Base-by-base conservation (phyloP, 1,284 basidiomycete genomes). In the Ceratobasidium sp. region DNA sequence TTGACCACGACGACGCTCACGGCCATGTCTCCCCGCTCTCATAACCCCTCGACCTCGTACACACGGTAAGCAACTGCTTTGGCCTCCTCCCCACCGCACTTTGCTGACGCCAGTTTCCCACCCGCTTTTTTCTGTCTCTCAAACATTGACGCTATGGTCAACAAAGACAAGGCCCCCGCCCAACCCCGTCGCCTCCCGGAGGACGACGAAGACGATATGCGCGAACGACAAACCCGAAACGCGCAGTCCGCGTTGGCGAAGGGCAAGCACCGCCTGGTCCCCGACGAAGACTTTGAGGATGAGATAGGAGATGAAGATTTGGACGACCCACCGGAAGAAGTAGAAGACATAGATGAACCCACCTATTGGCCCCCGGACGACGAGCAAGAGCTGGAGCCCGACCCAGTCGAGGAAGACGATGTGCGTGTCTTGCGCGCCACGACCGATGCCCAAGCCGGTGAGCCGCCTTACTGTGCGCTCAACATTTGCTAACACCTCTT, bases 101-200 rank as follows among this genome's bases (percentile, higher is more conserved):
- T 28, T 9, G 28, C 61, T 63, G 26, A 63, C 61, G 18, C 39
- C 28, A 13, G n/a, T n/a, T 20, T n/a, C 28, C 61, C 10, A 15
- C 33, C 61, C 61, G 4, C 33, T 40, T 63, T 63, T 63, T 63
- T 63, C 39, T 40, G 61, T 63, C 61, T 63, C 61, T 39, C 39
- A n/a, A 58, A 58, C 55, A 15, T 15, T 33, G 33, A 33, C 33
- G 33, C 33, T 33, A 56, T 23, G n/a, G 7, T 4, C 6, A 23
- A 26, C 61, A 64, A 64, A 23, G 61, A 40, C 39, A 64, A 64
- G 44, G 18, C 9, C 4, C 61, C 61, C 20, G 15, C 61, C 15
- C 61, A 20, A 40, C 40, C 61, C 23, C 61, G 61, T 40, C 15
- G 20, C 23, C 1, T 40, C 20, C 6, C 5, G 23, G 23, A 13